Evolutionary conservation across 169 alveolate species (phyloP), one percentile per base, ranked within the genome.

Genomic region (Eimeria nieschulzi): DNA sequence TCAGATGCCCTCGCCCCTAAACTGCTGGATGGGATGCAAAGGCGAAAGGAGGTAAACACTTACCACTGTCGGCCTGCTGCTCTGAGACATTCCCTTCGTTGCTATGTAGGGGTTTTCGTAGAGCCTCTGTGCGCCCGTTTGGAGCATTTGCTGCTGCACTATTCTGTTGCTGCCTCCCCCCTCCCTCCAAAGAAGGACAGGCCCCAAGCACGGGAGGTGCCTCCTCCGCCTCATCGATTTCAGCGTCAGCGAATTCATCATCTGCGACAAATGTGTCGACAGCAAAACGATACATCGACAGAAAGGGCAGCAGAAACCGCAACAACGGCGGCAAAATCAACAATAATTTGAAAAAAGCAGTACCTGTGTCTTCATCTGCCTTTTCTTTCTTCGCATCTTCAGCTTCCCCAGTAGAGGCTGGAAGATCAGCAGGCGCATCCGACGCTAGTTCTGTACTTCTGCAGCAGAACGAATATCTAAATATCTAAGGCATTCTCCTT

Each of bases 381-480:
- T 12, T 17, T 1, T 56, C 66, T 56, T 12, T 56, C 66, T 56
- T 12, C 2, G 10, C 15, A 12, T 56, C 21, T 56, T 56, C 66
- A 12, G 21, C 66, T 56, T 12, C 13, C n/a, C 9, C 76, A 15
- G n/a, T 10, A 9, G 66, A 9, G 13, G 76, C 23, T 66, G 76
- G 2, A 2, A 66, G 46, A 0, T 19, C 76, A 66, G 76, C 76
- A 66, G 76, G 10, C 23, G 39, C 76, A 59, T 59, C 66, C 88
- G 73, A n/a, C 23, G 88, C 25, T 80, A 61, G 75, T 75, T 9
- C 75, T 56, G 76, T 75, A 80, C 75, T 80, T 56, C 54, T 51
- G 66, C 66, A 56, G 15, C 21, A 56, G n/a, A n/a, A n/a, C n/a
- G n/a, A n/a, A n/a, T n/a, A n/a, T n/a, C n/a, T n/a, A n/a, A n/a